Percentiles rank a stretch among this genome's conserved stretches.
Evolutionary conservation across 2,329 filamentous ascomycete genomes (phyloP).

Genomic region (Amauroascus niger): DNA sequence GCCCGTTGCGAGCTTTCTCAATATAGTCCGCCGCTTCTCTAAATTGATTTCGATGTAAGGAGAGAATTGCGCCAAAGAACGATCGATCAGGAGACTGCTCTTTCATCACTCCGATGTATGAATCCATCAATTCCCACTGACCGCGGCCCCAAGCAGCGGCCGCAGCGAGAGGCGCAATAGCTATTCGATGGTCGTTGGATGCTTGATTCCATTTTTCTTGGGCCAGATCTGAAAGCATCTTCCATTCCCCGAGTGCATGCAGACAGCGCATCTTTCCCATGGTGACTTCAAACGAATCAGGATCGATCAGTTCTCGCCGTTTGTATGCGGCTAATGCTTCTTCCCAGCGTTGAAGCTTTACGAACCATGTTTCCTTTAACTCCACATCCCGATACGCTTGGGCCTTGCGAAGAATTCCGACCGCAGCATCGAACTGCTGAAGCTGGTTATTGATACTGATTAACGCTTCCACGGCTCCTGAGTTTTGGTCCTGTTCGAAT

Average conservation of each 20-base stretch:
- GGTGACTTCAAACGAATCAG: constrained; percentile 80
- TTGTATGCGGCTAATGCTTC: constrained; percentile 66
- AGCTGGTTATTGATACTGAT: constrained; percentile 99
- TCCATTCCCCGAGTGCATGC: constrained; percentile 96
- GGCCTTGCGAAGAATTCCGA: constrained; percentile 91
- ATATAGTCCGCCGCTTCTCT: constrained; percentile 82
- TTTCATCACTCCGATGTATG: constrained; percentile 92
- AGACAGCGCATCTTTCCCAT: constrained; percentile 99
- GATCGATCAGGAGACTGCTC: constrained; percentile 84
- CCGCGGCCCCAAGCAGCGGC: constrained; percentile 92
- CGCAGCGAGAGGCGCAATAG: constrained; percentile 86
- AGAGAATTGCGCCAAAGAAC: constrained; percentile 94
- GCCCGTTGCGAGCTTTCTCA: constrained; percentile 78
- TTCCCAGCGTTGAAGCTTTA: constrained; percentile 96
- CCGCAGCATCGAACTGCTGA: constrained; percentile 95
- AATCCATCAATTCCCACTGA: constrained; percentile 98
- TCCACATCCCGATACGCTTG: constrained; percentile 95
- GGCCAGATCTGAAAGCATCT: constrained; percentile 75
- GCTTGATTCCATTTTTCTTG: constrained; percentile 92
- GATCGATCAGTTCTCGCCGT: constrained; percentile 65
- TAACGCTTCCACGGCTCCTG: constrained; percentile 86
- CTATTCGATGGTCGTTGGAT: constrained; percentile 72
- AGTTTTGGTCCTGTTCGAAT: constrained; percentile 94
- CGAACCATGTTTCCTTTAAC: constrained; percentile 96
- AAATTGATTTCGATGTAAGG: constrained; percentile 92